Evolutionary conservation across 1,284 basidiomycete species (phyloP), one percentile per base, ranked within the genome.

Genomic region (Anthracocystis panici-leucophaei): DNA sequence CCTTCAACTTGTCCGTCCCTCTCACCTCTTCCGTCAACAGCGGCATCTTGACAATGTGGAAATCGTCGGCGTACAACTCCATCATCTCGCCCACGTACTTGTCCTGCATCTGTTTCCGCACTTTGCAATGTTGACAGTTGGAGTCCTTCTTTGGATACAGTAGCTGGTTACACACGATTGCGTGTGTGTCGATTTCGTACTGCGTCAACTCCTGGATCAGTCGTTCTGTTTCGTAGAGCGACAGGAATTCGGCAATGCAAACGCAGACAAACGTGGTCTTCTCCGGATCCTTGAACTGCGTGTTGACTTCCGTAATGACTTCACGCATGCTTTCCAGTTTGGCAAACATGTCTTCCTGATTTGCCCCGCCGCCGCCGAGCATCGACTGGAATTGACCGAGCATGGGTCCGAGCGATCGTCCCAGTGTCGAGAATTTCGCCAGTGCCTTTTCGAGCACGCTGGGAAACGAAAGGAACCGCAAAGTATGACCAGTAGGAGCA

Each of bases 211-310:
- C 97, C 71, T 99, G 96, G 42, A 99, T 93, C 49, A 99, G 89
- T 31, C 96, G 92, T 86, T 99, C 96, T 29, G 96, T 99, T 88
- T 99, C 97, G 87, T 99, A 99, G 23, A 99, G 88, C 23, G 95
- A 97, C 79, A 99, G 88, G 89, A 98, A 98, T 86, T 98, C 95
- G 54, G 95, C 96, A 84, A 98, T 98, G 88, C 95, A 97, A 57
- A 98, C 95, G 85, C 96, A 98, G 81, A 98, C 93, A 82, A 99
- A 97, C 18, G 83, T 85, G 6, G 96, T 99, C 87, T 96, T 95
- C 87, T 97, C 95, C 92, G 96, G 94, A 86, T 99, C 95, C 86
- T 98, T 98, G 89, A 99, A 99, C 84, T 99, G 97, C 1, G 93
- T 93, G 89, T 99, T 99, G 65, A 99, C 96, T 86, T 99, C 97